Base-by-base conservation (phyloP, 768 basidiomycete genomes). In the Tylopilus intermedius region DNA sequence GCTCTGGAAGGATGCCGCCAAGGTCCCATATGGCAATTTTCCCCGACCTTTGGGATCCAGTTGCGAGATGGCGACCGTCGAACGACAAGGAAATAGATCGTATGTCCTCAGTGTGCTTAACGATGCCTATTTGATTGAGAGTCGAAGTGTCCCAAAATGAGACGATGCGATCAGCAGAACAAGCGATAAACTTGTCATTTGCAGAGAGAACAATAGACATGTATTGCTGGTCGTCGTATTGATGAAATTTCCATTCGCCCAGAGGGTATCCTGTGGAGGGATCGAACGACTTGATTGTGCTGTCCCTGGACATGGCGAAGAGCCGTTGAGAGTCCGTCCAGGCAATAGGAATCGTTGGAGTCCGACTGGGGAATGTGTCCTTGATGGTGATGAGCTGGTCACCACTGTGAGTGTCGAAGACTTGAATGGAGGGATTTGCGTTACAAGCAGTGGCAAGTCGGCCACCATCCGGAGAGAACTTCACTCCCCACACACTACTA, bases 1-100 rank as follows among this genome's bases (percentile, higher is more conserved):
- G 29, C 8, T 69, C 40, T 0, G 53, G 29, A 6, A 54, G 37
- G 14, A 40, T 49, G 11, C 3, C 10, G 0, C 5, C 5, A 8
- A 54, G 49, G 11, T 41, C 15, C 8, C 44, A 44, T 5, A 54
- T 21, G 0, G 9, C 22, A 8, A 54, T 26, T 6, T 10, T 49
- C 10, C 53, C 43, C 0, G 5, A 6, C 18, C 0, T 0, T 2
- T n/a, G 1, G 15, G 33, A 33, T 13, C 37, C 37, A 37, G 5
- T 8, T 37, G 37, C 37, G n/a, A 37, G 37, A n/a, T 7, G 15
- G 13, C 37, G n/a, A 15, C n/a, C n/a, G 14, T 37, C 37, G 15
- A 15, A 15, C 5, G 37, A 37, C 37, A 37, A 37, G 4, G 37
- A 15, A 15, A 37, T 37, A 37, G 37, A 37, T 4, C 14, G 37